Percentiles rank a stretch among this genome's conserved stretches.
phyloP scores from a whole-genome alignment of 2,329 filamentous ascomycete species.

The Hypoxylon sp. region DNA sequence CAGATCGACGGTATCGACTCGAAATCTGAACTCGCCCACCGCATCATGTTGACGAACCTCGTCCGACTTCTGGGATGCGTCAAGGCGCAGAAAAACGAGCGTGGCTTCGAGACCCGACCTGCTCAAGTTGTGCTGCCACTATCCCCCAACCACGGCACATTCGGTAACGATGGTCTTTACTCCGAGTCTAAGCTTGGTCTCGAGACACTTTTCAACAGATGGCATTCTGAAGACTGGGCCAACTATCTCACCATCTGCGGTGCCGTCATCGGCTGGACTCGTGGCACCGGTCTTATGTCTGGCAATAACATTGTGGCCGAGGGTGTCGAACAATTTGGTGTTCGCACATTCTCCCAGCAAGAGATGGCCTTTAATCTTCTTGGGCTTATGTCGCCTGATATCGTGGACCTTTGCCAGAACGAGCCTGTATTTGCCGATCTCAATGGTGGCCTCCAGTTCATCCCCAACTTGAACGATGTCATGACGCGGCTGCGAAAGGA shows the following conservation, averaged over 20 bases:
- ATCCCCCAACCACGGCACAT: slow-evolving; percentile 97
- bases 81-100: slow-evolving; percentile 87
- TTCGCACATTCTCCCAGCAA: slow-evolving; percentile 97
- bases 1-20: slow-evolving; percentile 98
- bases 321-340: slow-evolving; percentile 94
- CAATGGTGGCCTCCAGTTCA: slow-evolving; percentile 97
- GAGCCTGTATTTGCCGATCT: slow-evolving; percentile 97
- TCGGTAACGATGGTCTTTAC: slow-evolving; percentile 97
- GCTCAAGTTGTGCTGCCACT: slow-evolving; percentile 96
- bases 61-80: slow-evolving; percentile 88
- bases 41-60: slow-evolving; percentile 98
- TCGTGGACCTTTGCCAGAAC: slow-evolving; percentile 93
- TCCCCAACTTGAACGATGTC: slow-evolving; percentile 91
- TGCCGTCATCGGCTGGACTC: slow-evolving; percentile 98
- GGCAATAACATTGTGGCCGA: slow-evolving; percentile 98
- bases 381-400: slow-evolving; percentile 90
- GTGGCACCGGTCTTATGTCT: slow-evolving; percentile 96
- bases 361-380: slow-evolving; percentile 99
- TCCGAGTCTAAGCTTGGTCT: slow-evolving; percentile 97
- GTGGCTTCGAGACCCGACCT: slow-evolving; percentile 91
- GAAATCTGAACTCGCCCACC: slow-evolving; percentile 95
- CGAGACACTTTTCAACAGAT: slow-evolving; percentile 97
- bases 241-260: slow-evolving; percentile 98
- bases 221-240: slow-evolving; percentile 97
- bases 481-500: slow-evolving; percentile 95